Percentiles rank a stretch among this genome's conserved stretches.
Evolutionary conservation across 108 stramenopile species (phyloP).

Genomic region (Pinguiococcus pyrenoidosus): DNA sequence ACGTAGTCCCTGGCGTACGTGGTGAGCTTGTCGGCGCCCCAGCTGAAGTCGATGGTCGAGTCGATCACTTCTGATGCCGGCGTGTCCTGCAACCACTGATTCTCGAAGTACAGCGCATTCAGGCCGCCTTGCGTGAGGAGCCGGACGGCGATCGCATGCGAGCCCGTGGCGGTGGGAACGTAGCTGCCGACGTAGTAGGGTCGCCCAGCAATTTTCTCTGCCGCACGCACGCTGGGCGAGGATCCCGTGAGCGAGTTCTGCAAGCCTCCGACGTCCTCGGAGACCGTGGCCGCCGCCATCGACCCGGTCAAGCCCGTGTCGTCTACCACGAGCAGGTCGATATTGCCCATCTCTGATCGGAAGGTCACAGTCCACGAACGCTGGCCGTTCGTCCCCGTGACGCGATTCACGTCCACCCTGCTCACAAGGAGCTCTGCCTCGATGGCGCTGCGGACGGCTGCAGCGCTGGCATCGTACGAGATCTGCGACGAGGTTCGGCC

Average conservation of each 20-base stretch:
- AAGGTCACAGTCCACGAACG: constrained; percentile 57
- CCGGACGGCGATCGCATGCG: constrained; percentile 45
- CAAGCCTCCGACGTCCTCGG: constrained; percentile 24
- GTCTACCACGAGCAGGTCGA: constrained; percentile 26
- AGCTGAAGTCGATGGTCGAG: constrained; percentile 28
- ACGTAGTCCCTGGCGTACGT: constrained; percentile 60
- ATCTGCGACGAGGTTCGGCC: constrained; percentile 32
- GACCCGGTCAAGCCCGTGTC: constrained; percentile 41
- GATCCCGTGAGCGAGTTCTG: constrained; percentile 25
- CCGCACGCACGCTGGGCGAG: constrained; percentile 31
- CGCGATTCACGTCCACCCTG: constrained; percentile 43
- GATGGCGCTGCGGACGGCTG: constrained; percentile 45
- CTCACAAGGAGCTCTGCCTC: constrained; percentile 42
- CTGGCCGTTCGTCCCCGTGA: constrained; percentile 31
- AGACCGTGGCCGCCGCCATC: constrained; percentile 13
- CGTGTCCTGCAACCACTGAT: constrained; percentile 57
- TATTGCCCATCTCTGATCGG: constrained; percentile 37
- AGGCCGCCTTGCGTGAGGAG: constrained; percentile 60
- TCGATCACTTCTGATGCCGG: constrained; percentile 55
- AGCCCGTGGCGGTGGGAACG: constrained; percentile 37
- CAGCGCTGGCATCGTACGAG: constrained; percentile 45
- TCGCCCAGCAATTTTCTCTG: constrained; percentile 52
- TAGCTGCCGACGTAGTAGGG: constrained; percentile 60
- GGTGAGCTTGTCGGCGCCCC: constrained; percentile 54
- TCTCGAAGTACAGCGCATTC: constrained; percentile 55